phyloP scores from a whole-genome alignment of 2,329 filamentous ascomycete genomes.

The Ilyonectria mors-panacis region DNA sequence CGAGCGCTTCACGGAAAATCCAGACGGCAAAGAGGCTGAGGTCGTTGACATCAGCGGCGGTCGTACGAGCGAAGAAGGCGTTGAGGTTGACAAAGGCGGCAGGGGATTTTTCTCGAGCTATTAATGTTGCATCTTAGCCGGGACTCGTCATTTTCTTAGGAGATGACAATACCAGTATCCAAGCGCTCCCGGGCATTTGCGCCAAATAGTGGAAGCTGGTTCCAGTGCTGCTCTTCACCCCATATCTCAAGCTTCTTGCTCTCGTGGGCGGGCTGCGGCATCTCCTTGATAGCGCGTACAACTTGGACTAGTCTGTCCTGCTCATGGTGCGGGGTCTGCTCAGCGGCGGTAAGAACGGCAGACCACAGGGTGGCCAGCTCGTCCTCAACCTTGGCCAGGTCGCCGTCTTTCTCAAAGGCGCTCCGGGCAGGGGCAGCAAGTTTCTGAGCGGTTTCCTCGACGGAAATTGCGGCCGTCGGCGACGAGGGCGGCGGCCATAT shows the following conservation, averaged over 20 bases:
- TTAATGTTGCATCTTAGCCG: background rate
- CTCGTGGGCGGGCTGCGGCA: conserved; percentile 28
- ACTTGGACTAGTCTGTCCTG: conserved; percentile 42
- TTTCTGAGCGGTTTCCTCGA: conserved; percentile 30
- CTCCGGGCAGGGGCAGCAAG: conserved; percentile 26
- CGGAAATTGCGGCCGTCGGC: conserved; percentile 23
- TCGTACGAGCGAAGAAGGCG: conserved; percentile 38
- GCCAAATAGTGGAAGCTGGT: conserved; percentile 39
- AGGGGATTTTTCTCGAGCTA: conserved; percentile 34
- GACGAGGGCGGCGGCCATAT: conserved; percentile 14
- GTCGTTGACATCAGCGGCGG: conserved; percentile 29
- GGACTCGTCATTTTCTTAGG: background rate
- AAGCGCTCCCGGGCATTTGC: conserved; percentile 33
- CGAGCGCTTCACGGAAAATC: conserved; percentile 35
- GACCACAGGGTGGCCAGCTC: conserved; percentile 35
- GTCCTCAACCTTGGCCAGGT: conserved; percentile 30
- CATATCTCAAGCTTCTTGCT: conserved; percentile 36
- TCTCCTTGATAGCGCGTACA: conserved; percentile 36
- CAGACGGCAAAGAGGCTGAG: conserved; percentile 39
- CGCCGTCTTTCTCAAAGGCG: conserved; percentile 29
- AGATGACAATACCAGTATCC: conserved; percentile 29
- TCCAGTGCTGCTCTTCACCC: conserved; percentile 37
- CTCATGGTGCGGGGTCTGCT: conserved; percentile 40
- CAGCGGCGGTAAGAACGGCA: conserved; percentile 34
- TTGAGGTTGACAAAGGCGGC: conserved; percentile 31